Base-by-base conservation (phyloP, 2,329 filamentous ascomycete species). In the Plenodomus tracheiphilus region DNA sequence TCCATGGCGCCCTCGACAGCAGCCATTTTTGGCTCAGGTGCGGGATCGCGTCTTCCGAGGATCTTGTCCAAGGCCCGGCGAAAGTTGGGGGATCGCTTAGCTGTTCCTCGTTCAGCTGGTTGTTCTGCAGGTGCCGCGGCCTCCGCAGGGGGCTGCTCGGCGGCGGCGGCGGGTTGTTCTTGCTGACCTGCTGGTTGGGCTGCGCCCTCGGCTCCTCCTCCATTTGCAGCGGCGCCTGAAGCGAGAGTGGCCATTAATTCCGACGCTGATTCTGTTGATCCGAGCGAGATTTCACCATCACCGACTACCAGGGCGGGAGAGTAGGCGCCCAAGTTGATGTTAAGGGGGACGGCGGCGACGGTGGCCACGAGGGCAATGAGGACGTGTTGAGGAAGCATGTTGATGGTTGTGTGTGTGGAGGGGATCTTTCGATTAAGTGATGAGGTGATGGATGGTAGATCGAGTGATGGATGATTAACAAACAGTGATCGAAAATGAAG, bases 311-410 rank as follows among this genome's bases (percentile, higher is more conserved):
- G 59, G 57, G 77, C 77, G 41, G 77, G 77, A 37, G 77, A 80
- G 62, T 79, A 80, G 25, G 77, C 77, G 44, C 77, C 77, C 43
- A 80, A 71, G 68, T 79, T 79, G 75, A 80, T 79, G 73, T 79
- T 80, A 42, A 80, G 74, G 21, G 77, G 77, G 39, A 77, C 66
- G 48, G 74, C 73, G 43, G 66, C 60, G 58, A 72, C 65, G 50
- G 66, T 58, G 49, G 68, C 68, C 48, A 68, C 61, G 36, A 71
- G 62, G 44, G 69, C 61, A 37, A 72, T 49, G 56, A 74, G 59
- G 43, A 73, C 53, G 57, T 69, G 54, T 63, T 72, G 70, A 51
- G 69, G 59, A 63, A 69, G 68, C 71, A 74, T 74, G 22, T 69
- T 69, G 58, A 53, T 46, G 56, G 46, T 59, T 56, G 47, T 22